Conservation (phyloP, 2,329 filamentous ascomycete species). For the Davidsoniella neocaledoniae region DNA sequence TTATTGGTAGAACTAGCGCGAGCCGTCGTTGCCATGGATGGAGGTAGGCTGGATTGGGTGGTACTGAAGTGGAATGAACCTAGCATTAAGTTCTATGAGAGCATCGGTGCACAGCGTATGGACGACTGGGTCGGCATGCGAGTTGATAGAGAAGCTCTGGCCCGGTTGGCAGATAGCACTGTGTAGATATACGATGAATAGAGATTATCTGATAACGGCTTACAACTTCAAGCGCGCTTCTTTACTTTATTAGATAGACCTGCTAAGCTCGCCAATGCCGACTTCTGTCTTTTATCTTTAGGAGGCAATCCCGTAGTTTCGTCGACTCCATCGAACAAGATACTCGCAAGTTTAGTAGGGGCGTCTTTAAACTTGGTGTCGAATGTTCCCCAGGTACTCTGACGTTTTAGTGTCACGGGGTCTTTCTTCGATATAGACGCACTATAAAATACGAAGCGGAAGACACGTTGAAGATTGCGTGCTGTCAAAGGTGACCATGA, state of each 20-base stretch:
- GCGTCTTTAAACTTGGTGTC: conserved; percentile 1
- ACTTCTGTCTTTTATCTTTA: conserved; percentile 1
- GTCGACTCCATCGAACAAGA: conserved; percentile 5
- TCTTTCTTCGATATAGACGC: conserved; percentile 10
- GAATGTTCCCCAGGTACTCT: conserved; percentile 8
- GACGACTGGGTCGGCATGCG: conserved; percentile 61
- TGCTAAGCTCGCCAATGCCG: not conserved
- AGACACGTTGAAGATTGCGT: conserved; percentile 10
- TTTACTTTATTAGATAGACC: not conserved
- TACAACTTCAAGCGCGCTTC: not conserved
- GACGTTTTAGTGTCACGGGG: not conserved
- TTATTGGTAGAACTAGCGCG: conserved; percentile 63
- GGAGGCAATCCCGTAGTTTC: conserved; percentile 5
- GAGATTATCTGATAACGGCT: not conserved
- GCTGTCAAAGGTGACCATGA: conserved; percentile 8
- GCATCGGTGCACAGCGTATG: conserved; percentile 49
- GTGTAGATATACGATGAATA: not conserved
- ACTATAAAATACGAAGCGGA: conserved; percentile 10
- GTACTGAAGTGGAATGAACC: conserved; percentile 90
- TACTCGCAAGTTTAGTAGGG: not conserved
- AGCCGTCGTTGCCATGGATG: conserved; percentile 56
- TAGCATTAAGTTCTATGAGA: conserved; percentile 72
- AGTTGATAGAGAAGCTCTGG: conserved; percentile 49
- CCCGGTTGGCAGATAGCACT: conserved; percentile 35
- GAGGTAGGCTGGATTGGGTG: conserved; percentile 71